Evolutionary conservation across 371 early-diverging fungal genomes (phyloP).

Genomic region (Mortierella sp.): DNA sequence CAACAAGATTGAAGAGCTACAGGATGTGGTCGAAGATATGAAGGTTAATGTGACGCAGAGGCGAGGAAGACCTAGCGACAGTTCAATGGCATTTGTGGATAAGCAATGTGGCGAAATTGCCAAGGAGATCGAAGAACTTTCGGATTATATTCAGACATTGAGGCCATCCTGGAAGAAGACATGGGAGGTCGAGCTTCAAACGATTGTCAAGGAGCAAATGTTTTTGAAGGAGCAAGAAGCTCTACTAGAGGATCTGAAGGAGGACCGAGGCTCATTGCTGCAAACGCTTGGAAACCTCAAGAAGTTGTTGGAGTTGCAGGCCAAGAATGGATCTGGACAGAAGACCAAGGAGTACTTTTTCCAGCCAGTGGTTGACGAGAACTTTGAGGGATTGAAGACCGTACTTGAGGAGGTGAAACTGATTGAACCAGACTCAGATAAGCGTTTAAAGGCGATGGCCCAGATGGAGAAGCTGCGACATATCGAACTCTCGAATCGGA

Average conservation of each 20-base stretch:
- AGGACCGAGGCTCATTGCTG: conserved; percentile 69
- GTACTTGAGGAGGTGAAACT: conserved; percentile 78
- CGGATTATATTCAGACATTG: conserved; percentile 64
- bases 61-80: conserved; percentile 72
- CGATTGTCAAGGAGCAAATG: conserved; percentile 83
- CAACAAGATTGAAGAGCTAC: conserved; percentile 72
- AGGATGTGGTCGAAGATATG: conserved; percentile 80
- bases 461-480: conserved; percentile 75
- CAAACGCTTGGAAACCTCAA: conserved; percentile 71
- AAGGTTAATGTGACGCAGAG: conserved; percentile 83
- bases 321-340: conserved; percentile 34
- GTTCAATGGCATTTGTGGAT: conserved; percentile 64
- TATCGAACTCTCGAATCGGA: conserved; percentile 71
- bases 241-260: conserved; percentile 71
- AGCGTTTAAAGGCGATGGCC: conserved; percentile 77
- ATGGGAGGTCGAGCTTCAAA: conserved; percentile 85
- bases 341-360: conserved; percentile 52
- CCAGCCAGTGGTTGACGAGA: conserved; percentile 73
- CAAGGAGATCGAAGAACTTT: conserved; percentile 62
- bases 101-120: conserved; percentile 63
- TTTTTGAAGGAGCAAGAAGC: conserved; percentile 82
- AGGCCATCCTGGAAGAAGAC: conserved; percentile 83
- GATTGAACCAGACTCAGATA: conserved; percentile 75
- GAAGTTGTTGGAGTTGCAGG: conserved; percentile 72
- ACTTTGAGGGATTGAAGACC: conserved; percentile 67